Conservation (phyloP, 2,329 filamentous ascomycete species). For the Pyrenophora graminea region DNA sequence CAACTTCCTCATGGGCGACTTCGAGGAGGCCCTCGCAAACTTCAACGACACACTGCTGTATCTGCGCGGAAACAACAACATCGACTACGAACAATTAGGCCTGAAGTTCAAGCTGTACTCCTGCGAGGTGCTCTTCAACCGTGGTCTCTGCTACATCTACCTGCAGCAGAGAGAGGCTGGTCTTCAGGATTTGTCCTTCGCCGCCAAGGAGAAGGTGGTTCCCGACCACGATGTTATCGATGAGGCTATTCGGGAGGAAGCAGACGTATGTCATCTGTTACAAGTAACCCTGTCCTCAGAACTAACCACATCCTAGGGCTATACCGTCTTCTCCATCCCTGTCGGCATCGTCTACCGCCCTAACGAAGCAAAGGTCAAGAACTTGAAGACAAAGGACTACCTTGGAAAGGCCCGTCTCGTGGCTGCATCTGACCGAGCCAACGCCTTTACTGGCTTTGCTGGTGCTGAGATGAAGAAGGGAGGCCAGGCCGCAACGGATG, state of each 20-base stretch:
- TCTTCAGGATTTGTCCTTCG: constrained; percentile 87
- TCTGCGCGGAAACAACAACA: constrained; percentile 92
- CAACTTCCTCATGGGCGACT: constrained; percentile 95
- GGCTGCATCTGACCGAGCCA: constrained; percentile 79
- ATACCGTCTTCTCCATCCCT: constrained; percentile 97
- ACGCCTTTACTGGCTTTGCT: constrained; percentile 80
- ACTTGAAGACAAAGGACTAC: constrained; percentile 96
- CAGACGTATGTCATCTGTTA: constrained; percentile 66
- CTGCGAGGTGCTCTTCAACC: constrained; percentile 96
- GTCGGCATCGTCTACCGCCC: constrained; percentile 94
- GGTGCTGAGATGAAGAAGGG: constrained; percentile 79
- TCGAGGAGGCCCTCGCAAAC: constrained; percentile 94
- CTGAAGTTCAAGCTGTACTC: constrained; percentile 96
- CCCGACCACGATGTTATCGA: constrained; percentile 98
- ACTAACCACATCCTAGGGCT: constrained; percentile 66
- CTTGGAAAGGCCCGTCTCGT: constrained; percentile 94
- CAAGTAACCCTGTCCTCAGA: neutral
- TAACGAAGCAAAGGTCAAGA: constrained; percentile 97
- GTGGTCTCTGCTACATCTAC: constrained; percentile 96
- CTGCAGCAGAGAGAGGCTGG: constrained; percentile 88
- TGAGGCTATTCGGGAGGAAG: constrained; percentile 90
- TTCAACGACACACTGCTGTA: constrained; percentile 98
- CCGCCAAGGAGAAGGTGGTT: constrained; percentile 93
- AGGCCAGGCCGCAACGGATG: constrained; percentile 65
- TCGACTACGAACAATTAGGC: constrained; percentile 95